These are phyloP conservation scores for Styphnolobium japonicum DNA, from an alignment of 306 rosid species.

Conservation along the genomic window DNA sequence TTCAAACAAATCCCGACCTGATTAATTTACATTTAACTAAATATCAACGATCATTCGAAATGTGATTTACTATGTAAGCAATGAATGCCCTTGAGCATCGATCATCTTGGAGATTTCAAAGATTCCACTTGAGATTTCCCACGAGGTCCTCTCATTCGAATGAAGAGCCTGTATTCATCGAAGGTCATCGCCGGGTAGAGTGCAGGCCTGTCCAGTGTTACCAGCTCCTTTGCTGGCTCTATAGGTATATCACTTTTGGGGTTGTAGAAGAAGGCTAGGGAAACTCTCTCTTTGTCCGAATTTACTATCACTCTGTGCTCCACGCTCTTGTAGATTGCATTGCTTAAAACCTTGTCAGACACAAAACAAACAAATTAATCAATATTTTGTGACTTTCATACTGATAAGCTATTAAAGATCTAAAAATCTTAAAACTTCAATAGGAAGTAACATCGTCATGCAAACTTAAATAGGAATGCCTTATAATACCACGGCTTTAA, in stretches of 20 bases:
- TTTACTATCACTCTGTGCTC: conserved; percentile 93
- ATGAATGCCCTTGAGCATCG: not conserved
- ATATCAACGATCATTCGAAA: not conserved
- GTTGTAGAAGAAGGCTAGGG: conserved; percentile 91
- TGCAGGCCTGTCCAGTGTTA: conserved; percentile 52
- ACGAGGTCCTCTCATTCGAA: conserved; percentile 75
- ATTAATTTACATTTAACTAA: not conserved
- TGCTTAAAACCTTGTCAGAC: conserved; percentile 66
- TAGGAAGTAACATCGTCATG: not conserved
- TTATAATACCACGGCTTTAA: too few relatives aligned
- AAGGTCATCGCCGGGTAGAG: conserved; percentile 72
- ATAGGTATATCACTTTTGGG: conserved; percentile 84
- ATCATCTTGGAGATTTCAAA: conserved; percentile 46
- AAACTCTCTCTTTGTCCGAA: conserved; percentile 65
- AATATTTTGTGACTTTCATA: not conserved
- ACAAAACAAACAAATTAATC: not conserved
- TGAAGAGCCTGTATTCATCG: conserved; percentile 81
- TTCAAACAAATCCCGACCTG: not conserved
- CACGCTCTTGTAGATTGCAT: conserved; percentile 79
- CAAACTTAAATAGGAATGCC: not conserved
- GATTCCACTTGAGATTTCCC: conserved; percentile 97
- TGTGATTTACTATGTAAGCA: not conserved
- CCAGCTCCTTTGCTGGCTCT: conserved; percentile 59
- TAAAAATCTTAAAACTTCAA: not conserved
- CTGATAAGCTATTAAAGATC: not conserved